Percentiles rank a stretch among this genome's conserved stretches.
phyloP scores from a whole-genome alignment of 805 yeast species.

The Suhomyces canberraensis region DNA sequence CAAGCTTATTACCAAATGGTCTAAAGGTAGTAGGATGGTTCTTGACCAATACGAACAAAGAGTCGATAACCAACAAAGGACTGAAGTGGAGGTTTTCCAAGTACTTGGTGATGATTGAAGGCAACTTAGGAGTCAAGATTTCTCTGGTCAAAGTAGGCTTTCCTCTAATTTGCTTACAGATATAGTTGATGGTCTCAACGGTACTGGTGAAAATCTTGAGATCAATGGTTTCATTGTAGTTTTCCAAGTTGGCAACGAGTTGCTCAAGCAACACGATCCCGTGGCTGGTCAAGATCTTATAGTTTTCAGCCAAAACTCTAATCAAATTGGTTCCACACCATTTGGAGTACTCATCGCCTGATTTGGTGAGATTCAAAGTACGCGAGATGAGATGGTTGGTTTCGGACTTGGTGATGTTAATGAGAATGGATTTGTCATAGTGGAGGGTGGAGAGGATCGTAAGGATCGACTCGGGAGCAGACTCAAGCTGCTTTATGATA shows the following conservation, averaged over 20 bases:
- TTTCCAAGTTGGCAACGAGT: conserved; percentile 40
- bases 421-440: conserved; percentile 27
- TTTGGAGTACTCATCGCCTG: conserved; percentile 42
- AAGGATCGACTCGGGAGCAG: conserved; percentile 16
- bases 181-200: conserved; percentile 38
- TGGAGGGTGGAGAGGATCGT: conserved; percentile 32
- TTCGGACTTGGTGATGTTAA: conserved; percentile 47
- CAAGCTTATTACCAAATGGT: conserved; percentile 68
- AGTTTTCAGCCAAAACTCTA: conserved; percentile 40
- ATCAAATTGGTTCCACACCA: conserved; percentile 62
- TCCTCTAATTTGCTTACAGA: conserved; percentile 57
- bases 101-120: conserved; percentile 53
- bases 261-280: conserved; percentile 39
- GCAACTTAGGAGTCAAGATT: conserved; percentile 73
- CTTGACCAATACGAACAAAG: conserved; percentile 39
- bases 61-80: conserved; percentile 33
- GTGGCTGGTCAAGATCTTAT: conserved; percentile 36
- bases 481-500: conserved; percentile 9
- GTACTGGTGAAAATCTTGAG: conserved; percentile 33
- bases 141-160: conserved; percentile 85
- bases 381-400: conserved; percentile 48
- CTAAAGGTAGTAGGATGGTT: conserved; percentile 77
- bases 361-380: conserved; percentile 39
- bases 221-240: conserved; percentile 33
- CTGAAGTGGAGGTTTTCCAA: conserved; percentile 36